phyloP scores from a whole-genome alignment of 2,329 filamentous ascomycete genomes.

The Arthrobotrys sphaeroides region DNA sequence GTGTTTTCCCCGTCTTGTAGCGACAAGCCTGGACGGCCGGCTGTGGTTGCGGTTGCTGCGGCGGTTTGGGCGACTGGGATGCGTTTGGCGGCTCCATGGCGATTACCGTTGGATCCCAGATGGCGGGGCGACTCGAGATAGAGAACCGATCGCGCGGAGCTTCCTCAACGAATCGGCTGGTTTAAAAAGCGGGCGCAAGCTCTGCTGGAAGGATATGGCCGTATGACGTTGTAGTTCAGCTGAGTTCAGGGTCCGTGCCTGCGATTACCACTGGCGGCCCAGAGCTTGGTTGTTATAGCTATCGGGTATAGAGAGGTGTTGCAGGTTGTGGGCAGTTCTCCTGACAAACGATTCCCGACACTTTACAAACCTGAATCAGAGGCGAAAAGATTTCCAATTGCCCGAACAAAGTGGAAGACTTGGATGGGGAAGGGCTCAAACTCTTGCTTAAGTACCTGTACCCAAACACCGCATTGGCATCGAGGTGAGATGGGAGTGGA shows the following conservation, averaged over 20 bases:
- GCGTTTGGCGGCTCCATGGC: slow-evolving; percentile 25
- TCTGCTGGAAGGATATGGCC: neutral
- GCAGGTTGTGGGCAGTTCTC: neutral
- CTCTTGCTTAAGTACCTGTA: slow-evolving; percentile 34
- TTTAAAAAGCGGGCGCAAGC: neutral
- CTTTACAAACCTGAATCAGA: too few relatives aligned
- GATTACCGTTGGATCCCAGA: neutral
- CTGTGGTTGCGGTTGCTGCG: slow-evolving; percentile 14
- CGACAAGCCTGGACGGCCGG: slow-evolving; percentile 62
- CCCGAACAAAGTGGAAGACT: neutral
- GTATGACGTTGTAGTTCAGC: neutral
- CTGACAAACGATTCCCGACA: neutral
- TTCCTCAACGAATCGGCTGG: neutral
- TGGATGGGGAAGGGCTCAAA: neutral
- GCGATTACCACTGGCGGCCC: neutral
- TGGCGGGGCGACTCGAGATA: neutral
- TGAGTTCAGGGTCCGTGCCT: neutral
- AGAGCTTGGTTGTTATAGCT: neutral
- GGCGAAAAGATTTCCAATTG: neutral
- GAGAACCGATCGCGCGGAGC: neutral
- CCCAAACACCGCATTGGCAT: slow-evolving; percentile 15
- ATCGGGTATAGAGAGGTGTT: neutral
- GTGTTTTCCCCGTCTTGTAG: slow-evolving; percentile 98
- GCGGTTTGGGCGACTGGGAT: slow-evolving; percentile 38
- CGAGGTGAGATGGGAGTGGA: slow-evolving; percentile 45